phyloP scores from a whole-genome alignment of 208 protist genomes.

The Porcisia hertigi region DNA sequence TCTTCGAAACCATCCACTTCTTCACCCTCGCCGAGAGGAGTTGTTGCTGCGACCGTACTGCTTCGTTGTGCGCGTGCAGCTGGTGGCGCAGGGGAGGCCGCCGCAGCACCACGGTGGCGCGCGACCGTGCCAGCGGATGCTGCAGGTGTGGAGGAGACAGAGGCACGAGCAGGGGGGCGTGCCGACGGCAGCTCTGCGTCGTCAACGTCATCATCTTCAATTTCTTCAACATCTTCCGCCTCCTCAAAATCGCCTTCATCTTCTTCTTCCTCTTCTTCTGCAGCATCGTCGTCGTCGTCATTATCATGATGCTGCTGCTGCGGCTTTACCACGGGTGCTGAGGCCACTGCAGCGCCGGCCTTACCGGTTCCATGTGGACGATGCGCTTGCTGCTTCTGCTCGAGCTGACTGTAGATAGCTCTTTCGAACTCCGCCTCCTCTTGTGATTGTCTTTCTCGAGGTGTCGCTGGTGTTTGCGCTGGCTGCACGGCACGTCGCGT shows the following conservation, averaged over 20 bases:
- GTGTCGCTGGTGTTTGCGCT: background rate
- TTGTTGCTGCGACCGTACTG: background rate
- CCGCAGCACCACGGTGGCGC: background rate
- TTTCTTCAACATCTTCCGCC: slow-evolving; percentile 18
- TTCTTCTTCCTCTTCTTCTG: slow-evolving; percentile 32
- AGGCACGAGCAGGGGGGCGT: background rate
- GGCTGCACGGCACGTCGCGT: slow-evolving; percentile 8
- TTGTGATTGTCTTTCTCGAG: slow-evolving; percentile 5
- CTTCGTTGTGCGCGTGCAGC: background rate
- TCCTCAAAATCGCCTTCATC: slow-evolving; percentile 17
- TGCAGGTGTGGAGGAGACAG: background rate
- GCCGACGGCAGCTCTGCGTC: slow-evolving; percentile 12
- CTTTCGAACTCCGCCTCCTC: slow-evolving; percentile 27
- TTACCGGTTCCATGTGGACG: background rate
- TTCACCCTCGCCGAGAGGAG: background rate
- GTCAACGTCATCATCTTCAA: slow-evolving; percentile 17
- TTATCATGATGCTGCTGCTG: background rate
- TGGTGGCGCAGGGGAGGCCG: background rate
- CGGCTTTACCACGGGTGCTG: slow-evolving; percentile 6
- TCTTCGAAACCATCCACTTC: background rate
- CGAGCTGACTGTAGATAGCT: slow-evolving; percentile 23
- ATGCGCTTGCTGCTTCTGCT: slow-evolving; percentile 7
- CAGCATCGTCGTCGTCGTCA: slow-evolving; percentile 17
- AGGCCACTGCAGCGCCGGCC: slow-evolving; percentile 7
- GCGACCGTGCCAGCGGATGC: background rate